Base-by-base conservation (phyloP, 768 basidiomycete genomes). In the Lepiota brunneoincarnata region DNA sequence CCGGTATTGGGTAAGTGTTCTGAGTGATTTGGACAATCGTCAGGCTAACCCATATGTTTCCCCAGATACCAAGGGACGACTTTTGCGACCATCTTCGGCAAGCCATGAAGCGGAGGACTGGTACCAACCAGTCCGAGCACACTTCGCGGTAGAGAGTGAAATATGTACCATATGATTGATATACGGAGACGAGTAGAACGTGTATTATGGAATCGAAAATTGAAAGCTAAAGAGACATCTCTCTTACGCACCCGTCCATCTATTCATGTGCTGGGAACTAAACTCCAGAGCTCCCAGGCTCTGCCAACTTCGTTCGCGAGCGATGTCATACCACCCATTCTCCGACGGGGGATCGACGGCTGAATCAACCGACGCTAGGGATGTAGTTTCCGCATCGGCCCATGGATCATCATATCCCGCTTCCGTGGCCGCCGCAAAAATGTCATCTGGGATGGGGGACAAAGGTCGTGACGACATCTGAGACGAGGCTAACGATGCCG, bases 21-120 rank as follows among this genome's bases (percentile, higher is more conserved):
- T 14, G 15, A 17, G n/a, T 39, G 18, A 10, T 17, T n/a, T 12
- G 2, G 21, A 17, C 26, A 51, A 7, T 17, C 44, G 10, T 15
- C 10, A 41, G 42, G 39, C 12, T 31, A n/a, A 3, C 51, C 21
- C 10, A 47, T 44, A 42, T 21, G 3, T 24, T 39, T 15, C 4
- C 17, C 17, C 43, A 80, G 79, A 15, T 62, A 75, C 60, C 52
- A 75, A 52, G 69, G 69, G 44, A 77, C 75, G 1, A 80, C 79
- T 0, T 78, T 80, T 57, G 74, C 64, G 10, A 71, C 74, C 0
- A 76, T 81, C 47, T 59, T 47, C n/a, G 54, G 54, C 14, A 47
- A 43, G 23, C 26, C 26, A 15, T 40, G 11, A 41, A 43, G 36
- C 9, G 34, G 5, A 10, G 7, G 7, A 4, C 26, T 28, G 26